Base-by-base conservation (phyloP, 2,329 filamentous ascomycete genomes). In the Ophiocordyceps camponoti-floridani region DNA sequence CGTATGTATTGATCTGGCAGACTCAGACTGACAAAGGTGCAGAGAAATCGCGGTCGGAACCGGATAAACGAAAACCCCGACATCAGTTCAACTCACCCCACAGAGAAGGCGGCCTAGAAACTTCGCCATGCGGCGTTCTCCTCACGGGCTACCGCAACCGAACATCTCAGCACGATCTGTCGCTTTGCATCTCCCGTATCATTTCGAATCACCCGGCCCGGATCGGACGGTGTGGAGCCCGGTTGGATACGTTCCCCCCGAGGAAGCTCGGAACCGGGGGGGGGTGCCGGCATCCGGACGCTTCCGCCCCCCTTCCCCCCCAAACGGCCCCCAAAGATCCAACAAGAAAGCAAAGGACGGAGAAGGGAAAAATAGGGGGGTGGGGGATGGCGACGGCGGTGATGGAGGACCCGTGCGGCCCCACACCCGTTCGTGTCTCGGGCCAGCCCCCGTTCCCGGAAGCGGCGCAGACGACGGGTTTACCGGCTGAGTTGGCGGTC, bases 321-420 rank as follows among this genome's bases (percentile, higher is more conserved):
- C n/a, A n/a, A n/a, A n/a, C n/a, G n/a, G n/a, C 6, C 7, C n/a
- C 4, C 14, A n/a, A 18, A 18, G 4, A 38, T 2, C 14, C 14
- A 10, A 16, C 13, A 18, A n/a, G 12, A n/a, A 38, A n/a, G n/a
- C n/a, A 18, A 8, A 38, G n/a, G 12, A 9, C 8, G 35, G 3
- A n/a, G n/a, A 18, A 18, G 14, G 18, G n/a, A n/a, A 5, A 9
- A 14, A n/a, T 4, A n/a, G 10, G 35, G 12, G n/a, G 35, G n/a
- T 7, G 4, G 18, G n/a, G n/a, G 10, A 37, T 11, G 8, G 38
- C 8, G 2, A 11, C 82, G 54, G 82, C 84, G 50, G 81, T 85
- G 63, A 72, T 86, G 56, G 82, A 88, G 58, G 83, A 87, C 58
- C 83, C 84, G 47, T 72, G 74, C 40, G 72, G 78, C 56, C 73